Base-by-base conservation (phyloP, 2,329 filamentous ascomycete species). In the Zasmidium angulare region DNA sequence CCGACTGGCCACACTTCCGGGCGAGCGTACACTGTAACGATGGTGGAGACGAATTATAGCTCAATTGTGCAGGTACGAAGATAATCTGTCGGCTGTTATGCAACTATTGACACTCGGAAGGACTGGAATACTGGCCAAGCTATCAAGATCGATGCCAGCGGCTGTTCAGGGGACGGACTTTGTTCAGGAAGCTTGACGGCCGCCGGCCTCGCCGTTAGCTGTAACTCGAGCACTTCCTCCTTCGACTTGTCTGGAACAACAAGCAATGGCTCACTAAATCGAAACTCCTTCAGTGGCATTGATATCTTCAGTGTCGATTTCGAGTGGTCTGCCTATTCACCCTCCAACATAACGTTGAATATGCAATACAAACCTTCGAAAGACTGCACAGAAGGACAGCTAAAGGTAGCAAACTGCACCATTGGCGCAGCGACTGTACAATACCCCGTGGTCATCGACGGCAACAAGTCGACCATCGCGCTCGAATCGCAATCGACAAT, bases 201-300 rank as follows among this genome's bases (percentile, higher is more conserved):
- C n/a, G 61, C 61, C 9, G 61, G 61, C 9, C 55, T 63, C 6
- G 58, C 61, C 0, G 55, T 63, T 14, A 61, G 55, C 53, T 63
- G 61, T 14, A 58, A 58, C 47, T 31, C 52, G 3, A 58, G 52
- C 24, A 63, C 53, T 43, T 58, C 61, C 10, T 46, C 57, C 2
- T 61, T 60, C 21, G 58, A 63, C 26, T 40, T 63, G 3, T 48
- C 53, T 9, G 48, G 26, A 12, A 50, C 46, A 2, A 49, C 31
- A 14, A 29, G 36, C 20, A 29, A 58, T 48, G 60, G 60, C 1
- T 49, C 54, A 9, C 23, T 60, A 11, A 60, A 48, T 24, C 50
- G 48, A 21, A 46, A 22, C 40, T 63, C 60, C 46, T 57, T 63
- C 47, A 43, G 12, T 17, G 61, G 58, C 11, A 21, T 59, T 11